These are phyloP conservation scores for Kwoniella dejecticola DNA, from an alignment of 768 basidiomycete species.

Conservation along the genomic window DNA sequence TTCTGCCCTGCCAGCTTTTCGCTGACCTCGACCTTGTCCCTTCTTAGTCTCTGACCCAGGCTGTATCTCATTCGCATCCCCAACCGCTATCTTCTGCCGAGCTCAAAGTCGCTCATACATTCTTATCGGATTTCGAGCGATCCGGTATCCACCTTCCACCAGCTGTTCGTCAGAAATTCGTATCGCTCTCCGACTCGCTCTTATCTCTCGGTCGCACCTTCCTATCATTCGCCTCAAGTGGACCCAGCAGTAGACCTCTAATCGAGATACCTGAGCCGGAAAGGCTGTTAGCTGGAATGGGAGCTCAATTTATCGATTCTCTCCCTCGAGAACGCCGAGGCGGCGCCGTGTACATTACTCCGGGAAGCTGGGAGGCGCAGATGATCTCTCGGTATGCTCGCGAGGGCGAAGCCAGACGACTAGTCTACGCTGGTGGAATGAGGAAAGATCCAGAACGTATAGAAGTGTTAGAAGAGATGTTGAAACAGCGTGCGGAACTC, in stretches of 20 bases:
- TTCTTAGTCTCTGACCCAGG: slow-evolving; percentile 37
- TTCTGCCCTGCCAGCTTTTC: background rate
- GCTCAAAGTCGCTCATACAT: slow-evolving; percentile 72
- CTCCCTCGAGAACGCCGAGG: slow-evolving; percentile 27
- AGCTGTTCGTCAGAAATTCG: slow-evolving; percentile 74
- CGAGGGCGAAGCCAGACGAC: slow-evolving; percentile 74
- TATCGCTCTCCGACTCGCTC: slow-evolving; percentile 85
- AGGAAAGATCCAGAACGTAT: slow-evolving; percentile 70
- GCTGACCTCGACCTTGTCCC: background rate
- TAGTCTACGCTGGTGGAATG: slow-evolving; percentile 80
- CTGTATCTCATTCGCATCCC: slow-evolving; percentile 37
- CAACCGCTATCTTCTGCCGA: slow-evolving; percentile 47
- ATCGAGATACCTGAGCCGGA: slow-evolving; percentile 53
- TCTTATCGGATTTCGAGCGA: slow-evolving; percentile 95
- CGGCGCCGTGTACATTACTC: slow-evolving; percentile 64
- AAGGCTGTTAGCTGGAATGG: slow-evolving; percentile 49
- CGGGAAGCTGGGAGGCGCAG: slow-evolving; percentile 84
- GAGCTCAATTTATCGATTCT: slow-evolving; percentile 48
- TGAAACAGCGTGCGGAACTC: slow-evolving; percentile 76
- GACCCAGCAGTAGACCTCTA: slow-evolving; percentile 30
- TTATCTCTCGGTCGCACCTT: slow-evolving; percentile 84
- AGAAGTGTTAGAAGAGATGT: slow-evolving; percentile 70
- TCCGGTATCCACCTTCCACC: slow-evolving; percentile 89
- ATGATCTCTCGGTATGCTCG: slow-evolving; percentile 91
- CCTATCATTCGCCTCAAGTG: slow-evolving; percentile 55